Percentiles rank a stretch among this genome's conserved stretches.
phyloP scores from a whole-genome alignment of 805 yeast genomes.

The Ogataea nitratoaversa region DNA sequence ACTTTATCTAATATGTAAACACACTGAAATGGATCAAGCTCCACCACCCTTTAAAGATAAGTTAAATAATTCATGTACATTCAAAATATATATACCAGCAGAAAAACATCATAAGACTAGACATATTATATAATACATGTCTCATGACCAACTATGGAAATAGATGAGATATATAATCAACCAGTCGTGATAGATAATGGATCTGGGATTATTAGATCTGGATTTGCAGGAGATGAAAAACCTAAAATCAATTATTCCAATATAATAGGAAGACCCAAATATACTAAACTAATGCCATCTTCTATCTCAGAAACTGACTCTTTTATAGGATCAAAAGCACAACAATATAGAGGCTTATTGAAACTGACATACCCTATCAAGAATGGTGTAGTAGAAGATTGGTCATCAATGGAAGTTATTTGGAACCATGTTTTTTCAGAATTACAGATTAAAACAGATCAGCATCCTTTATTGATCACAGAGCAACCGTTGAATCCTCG shows the following conservation, averaged over 20 bases:
- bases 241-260: slow-evolving; percentile 67
- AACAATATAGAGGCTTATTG: slow-evolving; percentile 72
- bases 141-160: slow-evolving; percentile 1
- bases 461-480: slow-evolving; percentile 83
- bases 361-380: slow-evolving; percentile 66
- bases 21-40: neutral
- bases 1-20: neutral
- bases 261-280: slow-evolving; percentile 77
- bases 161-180: slow-evolving; percentile 47
- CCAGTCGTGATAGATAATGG: slow-evolving; percentile 83
- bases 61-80: neutral
- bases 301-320: slow-evolving; percentile 53
- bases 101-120: too few species aligned
- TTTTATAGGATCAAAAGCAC: slow-evolving; percentile 75
- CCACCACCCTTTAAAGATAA: too few species aligned
- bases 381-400: slow-evolving; percentile 74
- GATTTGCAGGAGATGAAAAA: slow-evolving; percentile 87
- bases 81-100: too few species aligned
- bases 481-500: slow-evolving; percentile 85
- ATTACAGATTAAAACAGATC: slow-evolving; percentile 53
- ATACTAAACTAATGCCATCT: slow-evolving; percentile 69
- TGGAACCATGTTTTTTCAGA: slow-evolving; percentile 65
- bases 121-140: neutral
- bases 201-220: slow-evolving; percentile 79
- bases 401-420: slow-evolving; percentile 81